Percentiles rank a stretch among this genome's conserved stretches.
Conservation (phyloP, 1,284 basidiomycete species). For the Exobasidium cylindrosporum region DNA sequence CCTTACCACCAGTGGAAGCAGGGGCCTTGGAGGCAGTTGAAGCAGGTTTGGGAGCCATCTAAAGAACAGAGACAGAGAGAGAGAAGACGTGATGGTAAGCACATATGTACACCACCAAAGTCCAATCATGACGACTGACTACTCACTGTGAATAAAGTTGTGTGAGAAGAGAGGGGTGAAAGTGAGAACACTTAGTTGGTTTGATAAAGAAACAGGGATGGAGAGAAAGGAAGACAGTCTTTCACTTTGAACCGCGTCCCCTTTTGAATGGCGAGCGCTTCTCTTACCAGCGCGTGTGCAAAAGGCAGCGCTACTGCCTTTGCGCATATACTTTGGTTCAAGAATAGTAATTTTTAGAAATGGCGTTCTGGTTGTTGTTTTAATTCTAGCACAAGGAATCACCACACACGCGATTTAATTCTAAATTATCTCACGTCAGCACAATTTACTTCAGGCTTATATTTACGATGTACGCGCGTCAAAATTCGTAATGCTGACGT, state of each 20-base stretch:
- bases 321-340: neutral
- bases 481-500: neutral
- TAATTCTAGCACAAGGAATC: neutral
- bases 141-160: slow-evolving; percentile 1
- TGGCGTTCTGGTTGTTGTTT: neutral
- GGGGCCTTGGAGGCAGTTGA: slow-evolving; percentile 57
- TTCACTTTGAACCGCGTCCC: neutral
- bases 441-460: neutral
- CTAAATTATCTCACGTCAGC: neutral
- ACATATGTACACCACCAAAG: too few species aligned
- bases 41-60: slow-evolving; percentile 50
- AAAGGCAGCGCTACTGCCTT: too few species aligned
- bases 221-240: neutral
- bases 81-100: too few species aligned
- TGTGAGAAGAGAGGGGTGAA: neutral
- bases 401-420: neutral
- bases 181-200: neutral
- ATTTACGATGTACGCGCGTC: neutral
- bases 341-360: neutral
- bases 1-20: slow-evolving; percentile 62
- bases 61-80: neutral
- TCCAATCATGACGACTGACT: too few species aligned
- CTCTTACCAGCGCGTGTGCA: too few species aligned
- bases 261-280: neutral
- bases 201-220: slow-evolving; percentile 6